Conservation (phyloP, 179 eudicot species). For the Sideroxylon spinosum region DNA sequence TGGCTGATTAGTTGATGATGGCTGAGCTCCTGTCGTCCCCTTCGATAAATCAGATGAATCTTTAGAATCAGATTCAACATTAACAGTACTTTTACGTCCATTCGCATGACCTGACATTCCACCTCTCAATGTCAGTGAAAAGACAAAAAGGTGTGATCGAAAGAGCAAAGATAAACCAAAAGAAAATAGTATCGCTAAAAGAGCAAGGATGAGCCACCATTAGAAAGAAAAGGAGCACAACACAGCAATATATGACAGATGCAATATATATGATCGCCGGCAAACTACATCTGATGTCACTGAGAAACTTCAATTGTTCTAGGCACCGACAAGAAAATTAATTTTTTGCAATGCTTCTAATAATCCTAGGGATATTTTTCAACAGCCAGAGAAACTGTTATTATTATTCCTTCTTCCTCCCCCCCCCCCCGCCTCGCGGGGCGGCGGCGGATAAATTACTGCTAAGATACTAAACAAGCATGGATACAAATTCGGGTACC, state of each 20-base stretch:
- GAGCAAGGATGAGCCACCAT: no score
- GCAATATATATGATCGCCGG: not conserved
- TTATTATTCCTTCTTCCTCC: no score
- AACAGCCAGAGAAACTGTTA: not conserved
- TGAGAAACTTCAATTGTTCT: not conserved
- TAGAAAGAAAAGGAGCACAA: not conserved
- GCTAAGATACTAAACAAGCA: no score
- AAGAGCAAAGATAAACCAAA: not conserved
- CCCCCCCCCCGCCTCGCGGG: no score
- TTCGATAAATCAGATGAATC: constrained; percentile 7
- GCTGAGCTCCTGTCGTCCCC: constrained; percentile 14
- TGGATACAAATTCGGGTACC: no score
- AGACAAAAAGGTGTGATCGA: not conserved
- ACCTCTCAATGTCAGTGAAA: constrained; percentile 20
- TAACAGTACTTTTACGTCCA: constrained; percentile 15
- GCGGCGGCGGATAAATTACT: no score
- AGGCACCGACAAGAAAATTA: not conserved
- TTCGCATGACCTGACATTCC: constrained; percentile 19
- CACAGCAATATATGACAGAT: not conserved
- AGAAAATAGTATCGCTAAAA: no score
- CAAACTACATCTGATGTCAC: not conserved
- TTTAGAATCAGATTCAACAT: constrained; percentile 22
- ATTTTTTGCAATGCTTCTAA: not conserved
- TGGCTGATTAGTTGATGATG: constrained; percentile 20
- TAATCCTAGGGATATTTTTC: not conserved